These are phyloP conservation scores for Pythium rishiriense DNA, from an alignment of 352 stramenopile genomes.

Conservation along the genomic window DNA sequence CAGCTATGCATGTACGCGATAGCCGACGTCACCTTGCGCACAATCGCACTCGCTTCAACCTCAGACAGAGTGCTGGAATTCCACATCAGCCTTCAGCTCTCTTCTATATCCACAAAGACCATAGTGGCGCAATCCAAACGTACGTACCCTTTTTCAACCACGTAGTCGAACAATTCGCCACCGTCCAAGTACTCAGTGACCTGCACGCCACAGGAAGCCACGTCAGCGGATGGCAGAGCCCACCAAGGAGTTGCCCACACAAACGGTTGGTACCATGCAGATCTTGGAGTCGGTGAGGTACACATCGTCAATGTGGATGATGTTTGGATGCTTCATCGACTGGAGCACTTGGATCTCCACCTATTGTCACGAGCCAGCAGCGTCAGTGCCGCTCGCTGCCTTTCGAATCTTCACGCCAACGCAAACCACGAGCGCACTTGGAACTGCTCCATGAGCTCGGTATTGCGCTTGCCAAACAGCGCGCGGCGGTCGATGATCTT, in stretches of 20 bases:
- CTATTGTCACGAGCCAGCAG: constrained; percentile 33
- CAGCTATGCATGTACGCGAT: constrained; percentile 89
- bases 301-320: constrained; percentile 88
- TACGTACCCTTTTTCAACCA: constrained; percentile 83
- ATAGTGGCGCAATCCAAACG: neutral
- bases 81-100: neutral
- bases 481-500: constrained; percentile 88
- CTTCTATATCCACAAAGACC: neutral
- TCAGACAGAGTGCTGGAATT: constrained; percentile 76
- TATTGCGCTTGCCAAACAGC: constrained; percentile 72
- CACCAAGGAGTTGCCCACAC: no score
- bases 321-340: constrained; percentile 88
- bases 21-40: constrained; percentile 89
- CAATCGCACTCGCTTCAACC: constrained; percentile 81
- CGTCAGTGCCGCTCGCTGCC: no score
- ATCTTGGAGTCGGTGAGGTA: constrained; percentile 86
- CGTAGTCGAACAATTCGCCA: constrained; percentile 90
- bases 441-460: constrained; percentile 86
- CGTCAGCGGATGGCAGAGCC: no score
- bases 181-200: constrained; percentile 89
- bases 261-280: constrained; percentile 85
- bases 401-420: no score
- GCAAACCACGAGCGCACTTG: no score
- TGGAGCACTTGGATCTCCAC: constrained; percentile 90
- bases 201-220: constrained; percentile 30